A percentile compares a stretch with the other conserved stretches of the same genome.
Evolutionary conservation across 2,329 filamentous ascomycete species (phyloP).

Genomic region (Parastagonospora nodorum): DNA sequence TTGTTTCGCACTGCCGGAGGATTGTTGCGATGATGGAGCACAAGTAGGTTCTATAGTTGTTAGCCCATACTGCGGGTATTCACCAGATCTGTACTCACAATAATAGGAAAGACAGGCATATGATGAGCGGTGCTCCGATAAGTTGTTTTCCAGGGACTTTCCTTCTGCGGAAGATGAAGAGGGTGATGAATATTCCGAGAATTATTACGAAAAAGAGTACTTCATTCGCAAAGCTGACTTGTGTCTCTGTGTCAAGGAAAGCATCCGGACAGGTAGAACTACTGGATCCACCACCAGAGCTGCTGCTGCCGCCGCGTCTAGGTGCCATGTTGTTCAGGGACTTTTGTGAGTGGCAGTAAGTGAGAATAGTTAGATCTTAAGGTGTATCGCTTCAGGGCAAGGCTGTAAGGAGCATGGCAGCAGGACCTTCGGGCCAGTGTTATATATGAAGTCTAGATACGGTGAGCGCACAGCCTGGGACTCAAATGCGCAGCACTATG

Average conservation of each 20-base stretch:
- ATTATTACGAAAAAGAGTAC: slow-evolving; percentile 22
- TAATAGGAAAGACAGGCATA: slow-evolving; percentile 14
- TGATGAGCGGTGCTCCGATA: slow-evolving; percentile 20
- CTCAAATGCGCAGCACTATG: slow-evolving; percentile 9
- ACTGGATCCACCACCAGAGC: background rate
- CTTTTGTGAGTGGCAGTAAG: background rate
- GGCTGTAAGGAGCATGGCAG: too few species aligned
- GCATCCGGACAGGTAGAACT: slow-evolving; percentile 18
- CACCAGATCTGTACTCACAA: slow-evolving; percentile 20
- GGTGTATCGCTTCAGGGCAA: too few species aligned
- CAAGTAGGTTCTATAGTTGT: slow-evolving; percentile 10
- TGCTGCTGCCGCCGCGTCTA: slow-evolving; percentile 18
- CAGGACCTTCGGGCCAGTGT: background rate
- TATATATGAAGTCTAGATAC: background rate
- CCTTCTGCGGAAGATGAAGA: slow-evolving; percentile 24
- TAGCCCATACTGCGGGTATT: background rate
- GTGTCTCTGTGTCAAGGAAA: slow-evolving; percentile 6
- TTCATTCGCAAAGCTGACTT: slow-evolving; percentile 22
- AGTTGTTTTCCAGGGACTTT: slow-evolving; percentile 24
- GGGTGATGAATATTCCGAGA: slow-evolving; percentile 19
- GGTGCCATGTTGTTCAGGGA: slow-evolving; percentile 25
- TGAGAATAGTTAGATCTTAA: too few species aligned
- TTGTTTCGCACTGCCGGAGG: slow-evolving; percentile 18
- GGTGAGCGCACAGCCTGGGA: slow-evolving; percentile 5
- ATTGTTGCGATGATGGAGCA: slow-evolving; percentile 15